Evolutionary conservation across 129 eudicot genomes (phyloP).

Genomic region (Arctium minus): DNA sequence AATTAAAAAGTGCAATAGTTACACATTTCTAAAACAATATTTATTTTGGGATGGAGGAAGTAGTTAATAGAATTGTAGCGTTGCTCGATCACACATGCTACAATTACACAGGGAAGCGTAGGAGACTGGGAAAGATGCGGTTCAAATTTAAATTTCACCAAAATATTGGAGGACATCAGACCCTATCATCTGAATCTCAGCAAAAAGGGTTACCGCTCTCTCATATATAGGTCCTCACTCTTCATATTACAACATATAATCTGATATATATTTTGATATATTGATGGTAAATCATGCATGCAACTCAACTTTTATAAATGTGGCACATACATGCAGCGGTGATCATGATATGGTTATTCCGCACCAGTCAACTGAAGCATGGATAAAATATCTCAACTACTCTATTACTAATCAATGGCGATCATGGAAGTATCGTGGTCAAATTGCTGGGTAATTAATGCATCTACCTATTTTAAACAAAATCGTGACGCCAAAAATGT

Average conservation of each 20-base stretch:
- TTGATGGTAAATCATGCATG: background rate
- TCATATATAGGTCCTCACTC: slow-evolving; percentile 38
- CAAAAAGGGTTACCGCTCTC: slow-evolving; percentile 45
- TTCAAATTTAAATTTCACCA: background rate
- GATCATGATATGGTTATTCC: slow-evolving; percentile 7
- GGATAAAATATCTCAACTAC: slow-evolving; percentile 48
- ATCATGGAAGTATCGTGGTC: slow-evolving; percentile 35
- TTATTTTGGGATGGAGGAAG: too few species aligned
- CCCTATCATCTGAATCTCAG: slow-evolving; percentile 45
- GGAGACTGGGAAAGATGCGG: slow-evolving; percentile 42
- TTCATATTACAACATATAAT: background rate
- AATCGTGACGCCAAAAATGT: too few species aligned
- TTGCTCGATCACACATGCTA: background rate
- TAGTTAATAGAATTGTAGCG: background rate
- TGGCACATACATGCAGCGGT: background rate
- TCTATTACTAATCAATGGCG: slow-evolving; percentile 45
- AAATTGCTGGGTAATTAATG: slow-evolving; percentile 43
- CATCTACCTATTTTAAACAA: too few species aligned
- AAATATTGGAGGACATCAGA: slow-evolving; percentile 21
- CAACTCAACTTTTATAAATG: background rate
- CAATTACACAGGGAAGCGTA: slow-evolving; percentile 26
- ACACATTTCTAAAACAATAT: too few species aligned
- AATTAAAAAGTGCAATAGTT: too few species aligned
- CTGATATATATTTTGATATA: background rate
- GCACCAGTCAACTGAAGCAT: slow-evolving; percentile 37